A percentile compares a stretch with the other conserved stretches of the same genome.
Conservation (phyloP, 2,329 filamentous ascomycete species). For the Aureobasidium mangrovei region DNA sequence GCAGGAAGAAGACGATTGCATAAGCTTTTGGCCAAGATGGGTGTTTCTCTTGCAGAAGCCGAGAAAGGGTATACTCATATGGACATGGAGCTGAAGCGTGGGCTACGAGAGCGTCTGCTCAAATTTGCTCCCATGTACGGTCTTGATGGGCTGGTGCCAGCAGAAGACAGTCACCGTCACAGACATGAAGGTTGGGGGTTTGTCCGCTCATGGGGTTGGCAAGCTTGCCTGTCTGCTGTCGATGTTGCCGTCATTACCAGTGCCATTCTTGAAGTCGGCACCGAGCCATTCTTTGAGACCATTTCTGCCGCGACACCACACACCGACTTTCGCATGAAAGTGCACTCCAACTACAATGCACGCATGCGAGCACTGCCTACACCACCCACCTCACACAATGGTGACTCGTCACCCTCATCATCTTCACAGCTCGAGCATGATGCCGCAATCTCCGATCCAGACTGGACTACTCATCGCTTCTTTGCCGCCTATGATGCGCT, state of each 20-base stretch:
- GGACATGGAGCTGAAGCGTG: slow-evolving; percentile 93
- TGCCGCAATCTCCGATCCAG: slow-evolving; percentile 29
- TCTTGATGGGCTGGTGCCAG: slow-evolving; percentile 83
- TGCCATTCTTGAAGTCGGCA: slow-evolving; percentile 82
- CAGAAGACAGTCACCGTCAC: slow-evolving; percentile 54
- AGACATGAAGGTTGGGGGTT: slow-evolving; percentile 94
- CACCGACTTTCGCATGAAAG: slow-evolving; percentile 13
- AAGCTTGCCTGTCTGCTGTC: slow-evolving; percentile 82
- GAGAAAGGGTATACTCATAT: slow-evolving; percentile 96
- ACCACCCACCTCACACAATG: slow-evolving; percentile 24
- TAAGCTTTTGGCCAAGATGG: slow-evolving; percentile 96
- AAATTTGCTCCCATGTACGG: slow-evolving; percentile 92
- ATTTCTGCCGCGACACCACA: slow-evolving; percentile 14
- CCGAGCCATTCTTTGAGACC: slow-evolving; percentile 13
- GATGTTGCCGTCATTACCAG: slow-evolving; percentile 91
- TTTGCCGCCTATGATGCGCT: slow-evolving; percentile 53
- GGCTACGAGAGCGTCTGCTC: slow-evolving; percentile 72
- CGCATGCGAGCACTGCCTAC: slow-evolving; percentile 25
- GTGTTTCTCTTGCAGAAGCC: slow-evolving; percentile 85
- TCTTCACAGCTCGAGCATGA: slow-evolving; percentile 18
- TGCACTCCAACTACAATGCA: slow-evolving; percentile 20
- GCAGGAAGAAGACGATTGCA: slow-evolving; percentile 78
- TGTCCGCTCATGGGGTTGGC: slow-evolving; percentile 95
- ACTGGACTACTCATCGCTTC: slow-evolving; percentile 44
- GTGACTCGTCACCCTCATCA: slow-evolving; percentile 21